Base-by-base conservation (phyloP, 2,329 filamentous ascomycete species). In the Trichoderma sp. region DNA sequence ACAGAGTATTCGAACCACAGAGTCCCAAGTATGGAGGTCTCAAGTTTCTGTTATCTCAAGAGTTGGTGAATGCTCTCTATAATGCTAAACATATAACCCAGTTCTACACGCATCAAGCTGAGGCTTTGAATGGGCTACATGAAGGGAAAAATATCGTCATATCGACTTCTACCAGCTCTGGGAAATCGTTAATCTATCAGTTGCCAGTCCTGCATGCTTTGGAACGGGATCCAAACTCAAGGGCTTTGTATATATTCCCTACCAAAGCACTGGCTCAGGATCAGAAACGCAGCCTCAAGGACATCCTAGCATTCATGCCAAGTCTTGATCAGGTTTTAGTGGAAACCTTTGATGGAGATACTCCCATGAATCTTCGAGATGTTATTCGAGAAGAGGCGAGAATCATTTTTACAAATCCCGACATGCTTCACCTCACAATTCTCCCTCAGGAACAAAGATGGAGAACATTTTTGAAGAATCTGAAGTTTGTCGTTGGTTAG, bases 101-200 rank as follows among this genome's bases (percentile, higher is more conserved):
- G 72, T 88, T 99, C 47, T 99, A 97, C 78, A 90, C 93, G 0
- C 96, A 99, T 80, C 96, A 99, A 81, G 90, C 95, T 0, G 93
- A 97, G 81, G 96, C 96, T 0, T 93, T 99, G 76, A 99, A 99
- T 78, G 89, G 92, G 73, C 84, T 99, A 1, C 87, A 95, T 70
- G 88, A 92, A 3, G 95, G 94, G 0, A 88, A 91, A 47, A 91
- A 98, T 79, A 94, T 98, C 15, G 95, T 99, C 66, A 92, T 99
- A 1, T 91, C 95, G 1, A 99, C 96, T 0, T 97, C 95, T 0
- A 99, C 96, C 0, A 97, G 93, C 78, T 99, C 96, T 1, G 96
- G 96, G 12, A 99, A 99, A 81, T 98, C 94, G 6, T 84, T 99
- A n/a, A 98, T 99, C 73, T 99, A 98, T 78, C 96, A 99, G 78